Evolutionary conservation across 2,329 filamentous ascomycete genomes (phyloP).

Genomic region (Truncatella angustata): DNA sequence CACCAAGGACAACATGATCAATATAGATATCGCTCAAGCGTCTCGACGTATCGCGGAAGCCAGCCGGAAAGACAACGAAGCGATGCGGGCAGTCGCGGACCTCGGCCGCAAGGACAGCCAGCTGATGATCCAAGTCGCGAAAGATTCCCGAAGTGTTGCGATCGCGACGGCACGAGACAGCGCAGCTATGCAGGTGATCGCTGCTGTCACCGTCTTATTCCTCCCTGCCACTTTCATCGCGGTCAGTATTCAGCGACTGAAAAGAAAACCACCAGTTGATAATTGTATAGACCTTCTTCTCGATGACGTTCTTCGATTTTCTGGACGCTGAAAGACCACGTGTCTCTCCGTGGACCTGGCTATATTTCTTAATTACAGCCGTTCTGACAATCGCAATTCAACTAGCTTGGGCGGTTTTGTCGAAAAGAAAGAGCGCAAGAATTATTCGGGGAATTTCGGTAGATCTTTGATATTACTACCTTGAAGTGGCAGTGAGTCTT

Average conservation of each 20-base stretch:
- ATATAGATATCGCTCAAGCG: background rate
- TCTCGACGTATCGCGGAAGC: background rate
- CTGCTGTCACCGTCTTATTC: background rate
- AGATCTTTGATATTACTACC: no score
- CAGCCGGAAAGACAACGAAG: background rate
- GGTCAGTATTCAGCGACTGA: background rate
- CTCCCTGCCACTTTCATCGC: slow-evolving; percentile 1
- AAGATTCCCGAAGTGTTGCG: background rate
- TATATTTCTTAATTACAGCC: background rate
- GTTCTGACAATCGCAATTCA: background rate
- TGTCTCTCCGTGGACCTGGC: background rate
- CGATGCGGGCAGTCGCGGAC: background rate
- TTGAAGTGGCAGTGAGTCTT: no score
- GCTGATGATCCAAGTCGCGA: background rate
- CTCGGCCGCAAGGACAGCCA: background rate
- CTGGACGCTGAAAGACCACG: background rate
- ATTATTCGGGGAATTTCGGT: no score
- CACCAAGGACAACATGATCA: background rate
- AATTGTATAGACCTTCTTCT: background rate
- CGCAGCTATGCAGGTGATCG: slow-evolving; percentile 1
- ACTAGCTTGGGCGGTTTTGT: background rate
- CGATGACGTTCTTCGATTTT: background rate
- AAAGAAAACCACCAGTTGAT: background rate
- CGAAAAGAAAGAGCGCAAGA: background rate
- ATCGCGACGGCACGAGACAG: slow-evolving; percentile 4